Base-by-base conservation (phyloP, 1,139 yeast genomes). In the Candida sanyaensis region DNA sequence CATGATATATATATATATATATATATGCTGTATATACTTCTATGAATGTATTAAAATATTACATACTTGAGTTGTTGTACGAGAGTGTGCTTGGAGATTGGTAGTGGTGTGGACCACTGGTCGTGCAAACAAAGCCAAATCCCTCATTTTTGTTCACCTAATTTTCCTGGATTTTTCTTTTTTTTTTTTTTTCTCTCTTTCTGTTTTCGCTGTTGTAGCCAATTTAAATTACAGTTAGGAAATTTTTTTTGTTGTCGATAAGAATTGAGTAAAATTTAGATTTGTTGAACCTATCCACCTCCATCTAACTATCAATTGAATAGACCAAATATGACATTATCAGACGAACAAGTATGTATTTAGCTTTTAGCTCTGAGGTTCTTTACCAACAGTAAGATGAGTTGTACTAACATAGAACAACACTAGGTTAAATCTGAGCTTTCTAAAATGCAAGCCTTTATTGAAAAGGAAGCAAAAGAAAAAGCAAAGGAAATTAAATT, bases 391-490 rank as follows among this genome's bases (percentile, higher is more conserved):
- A 37, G 24, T 37, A 2, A 17, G 37, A 24, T 2, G 9, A 9
- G 37, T 24, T 5, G 12, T 49, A 50, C 53, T 50, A 50, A 50
- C 50, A 37, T 36, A 34, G 51, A 23, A 11, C 37, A 34, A 21
- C 5, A 54, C 38, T 66, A 91, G 93, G 98, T 91, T 61, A 91
- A 87, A 65, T 89, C 91, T 59, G 99, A 93, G 77, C 90, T 93
- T 71, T 85, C 86, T 71, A 93, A 93, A 78, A 93, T 95, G 97
- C 96, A 93, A 68, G 93, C 96, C 68, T 95, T 93, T 84, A 95
- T 95, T 79, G 89, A 87, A 75, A 92, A 92, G 81, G 99, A 95
- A 76, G 99, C 99, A 34, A 96, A 92, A 63, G 99, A 95, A 71
- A 95, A 95, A 77, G 97, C 99, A 55, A 89, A 88, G 71, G 99